phyloP scores from a whole-genome alignment of 306 rosid species.

The Aeschynomene evenia region DNA sequence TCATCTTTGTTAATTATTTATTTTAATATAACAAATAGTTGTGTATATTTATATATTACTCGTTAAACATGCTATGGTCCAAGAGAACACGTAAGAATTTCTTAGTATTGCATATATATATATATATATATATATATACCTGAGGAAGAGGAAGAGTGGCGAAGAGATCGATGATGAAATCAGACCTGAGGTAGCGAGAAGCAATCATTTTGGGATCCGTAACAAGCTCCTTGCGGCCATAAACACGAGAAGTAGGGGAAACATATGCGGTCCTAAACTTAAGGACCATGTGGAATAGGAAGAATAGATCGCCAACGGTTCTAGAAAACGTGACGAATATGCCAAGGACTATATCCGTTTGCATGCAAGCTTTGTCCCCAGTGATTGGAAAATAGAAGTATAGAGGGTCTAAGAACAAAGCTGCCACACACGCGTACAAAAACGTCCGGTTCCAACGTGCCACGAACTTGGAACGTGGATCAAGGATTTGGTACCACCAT shows the following conservation, averaged over 20 bases:
- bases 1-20: too few species aligned
- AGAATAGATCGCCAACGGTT: slow-evolving; percentile 68
- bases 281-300: slow-evolving; percentile 55
- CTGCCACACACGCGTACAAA: slow-evolving; percentile 53
- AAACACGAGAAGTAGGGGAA: slow-evolving; percentile 48
- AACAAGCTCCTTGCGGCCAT: slow-evolving; percentile 71
- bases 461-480: slow-evolving; percentile 59
- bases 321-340: slow-evolving; percentile 61
- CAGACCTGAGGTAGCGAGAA: slow-evolving; percentile 49
- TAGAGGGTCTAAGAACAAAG: slow-evolving; percentile 84
- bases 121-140: slow-evolving; percentile 49
- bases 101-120: too few species aligned
- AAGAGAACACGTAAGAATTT: too few species aligned
- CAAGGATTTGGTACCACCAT: slow-evolving; percentile 71
- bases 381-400: slow-evolving; percentile 70
- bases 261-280: slow-evolving; percentile 71
- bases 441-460: slow-evolving; percentile 62
- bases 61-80: too few species aligned
- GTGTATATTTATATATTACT: too few species aligned
- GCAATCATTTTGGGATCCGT: slow-evolving; percentile 61
- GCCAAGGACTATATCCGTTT: slow-evolving; percentile 47
- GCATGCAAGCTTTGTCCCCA: slow-evolving; percentile 60
- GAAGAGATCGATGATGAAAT: slow-evolving; percentile 68
- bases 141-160: slow-evolving; percentile 85
- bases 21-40: too few species aligned